These are phyloP conservation scores for Oryza meyeriana DNA, from an alignment of 176 grass and related monocot genomes.

Conservation along the genomic window DNA sequence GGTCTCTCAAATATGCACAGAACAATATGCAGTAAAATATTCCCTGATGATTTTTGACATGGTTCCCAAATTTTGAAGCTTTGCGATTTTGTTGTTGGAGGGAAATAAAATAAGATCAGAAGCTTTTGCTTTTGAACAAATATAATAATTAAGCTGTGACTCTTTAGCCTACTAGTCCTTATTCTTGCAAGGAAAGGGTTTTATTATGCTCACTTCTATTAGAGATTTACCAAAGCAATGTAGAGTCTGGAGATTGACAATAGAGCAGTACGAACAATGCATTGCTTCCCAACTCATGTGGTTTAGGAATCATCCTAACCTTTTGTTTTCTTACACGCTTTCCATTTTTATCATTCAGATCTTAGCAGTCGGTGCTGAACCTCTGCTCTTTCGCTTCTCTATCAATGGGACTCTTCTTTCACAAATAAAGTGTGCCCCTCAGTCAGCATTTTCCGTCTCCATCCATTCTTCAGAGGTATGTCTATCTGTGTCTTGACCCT, in stretches of 20 bases:
- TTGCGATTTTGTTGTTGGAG: background rate
- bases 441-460: slow-evolving; percentile 73
- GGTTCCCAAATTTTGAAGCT: slow-evolving; percentile 7
- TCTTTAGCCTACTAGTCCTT: background rate
- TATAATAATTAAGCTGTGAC: background rate
- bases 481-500: background rate
- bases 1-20: background rate
- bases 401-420: slow-evolving; percentile 71
- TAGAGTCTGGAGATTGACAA: slow-evolving; percentile 7
- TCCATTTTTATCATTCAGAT: slow-evolving; percentile 52
- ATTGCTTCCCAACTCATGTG: slow-evolving; percentile 18
- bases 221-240: background rate
- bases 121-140: background rate
- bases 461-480: slow-evolving; percentile 85
- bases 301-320: slow-evolving; percentile 12
- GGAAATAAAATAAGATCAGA: background rate
- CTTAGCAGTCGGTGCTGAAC: slow-evolving; percentile 83
- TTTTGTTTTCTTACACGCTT: background rate
- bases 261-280: background rate
- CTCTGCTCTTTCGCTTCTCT: slow-evolving; percentile 60
- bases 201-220: background rate
- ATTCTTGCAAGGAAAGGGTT: background rate
- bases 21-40: background rate
- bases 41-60: background rate
- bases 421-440: slow-evolving; percentile 90